A percentile compares a stretch with the other conserved stretches of the same genome.
phyloP scores from a whole-genome alignment of 2,329 filamentous ascomycete genomes.

The Trichoderma sp. region DNA sequence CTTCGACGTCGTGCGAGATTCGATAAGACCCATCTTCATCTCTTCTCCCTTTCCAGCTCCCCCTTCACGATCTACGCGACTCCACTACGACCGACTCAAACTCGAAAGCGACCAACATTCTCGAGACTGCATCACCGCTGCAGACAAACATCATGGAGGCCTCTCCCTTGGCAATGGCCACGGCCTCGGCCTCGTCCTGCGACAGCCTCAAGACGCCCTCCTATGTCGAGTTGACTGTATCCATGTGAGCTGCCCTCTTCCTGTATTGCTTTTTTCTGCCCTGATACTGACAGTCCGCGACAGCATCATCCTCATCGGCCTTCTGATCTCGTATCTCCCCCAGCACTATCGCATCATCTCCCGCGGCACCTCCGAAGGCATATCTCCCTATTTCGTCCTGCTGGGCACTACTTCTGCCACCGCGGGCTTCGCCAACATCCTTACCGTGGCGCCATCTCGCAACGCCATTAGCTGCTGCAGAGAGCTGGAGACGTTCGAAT shows the following conservation, averaged over 20 bases:
- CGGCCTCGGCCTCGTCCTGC: conserved; percentile 42
- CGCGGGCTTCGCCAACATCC: conserved; percentile 87
- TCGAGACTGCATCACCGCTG: not conserved
- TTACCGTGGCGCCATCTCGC: conserved; percentile 81
- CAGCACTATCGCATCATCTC: conserved; percentile 92
- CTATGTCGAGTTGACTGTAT: conserved; percentile 59
- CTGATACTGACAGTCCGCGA: not conserved
- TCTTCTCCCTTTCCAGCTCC: conserved; percentile 2
- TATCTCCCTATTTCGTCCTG: conserved; percentile 93
- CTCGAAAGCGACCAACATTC: not conserved
- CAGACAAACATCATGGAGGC: conserved; percentile 30
- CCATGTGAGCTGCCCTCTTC: conserved; percentile 50
- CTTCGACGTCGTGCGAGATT: not conserved
- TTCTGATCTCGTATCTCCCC: conserved; percentile 90
- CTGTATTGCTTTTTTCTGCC: not conserved
- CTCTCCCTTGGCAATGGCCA: conserved; percentile 22
- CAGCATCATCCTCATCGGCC: conserved; percentile 79
- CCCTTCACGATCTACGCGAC: not conserved
- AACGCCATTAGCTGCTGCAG: conserved; percentile 85
- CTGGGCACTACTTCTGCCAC: conserved; percentile 91
- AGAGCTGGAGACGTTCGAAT: conserved; percentile 79
- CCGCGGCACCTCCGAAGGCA: conserved; percentile 85
- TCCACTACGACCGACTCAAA: not conserved
- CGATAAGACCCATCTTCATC: not conserved
- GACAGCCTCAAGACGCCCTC: conserved; percentile 57